Conservation (phyloP, 768 basidiomycete genomes). For the Naganishia kalamii region DNA sequence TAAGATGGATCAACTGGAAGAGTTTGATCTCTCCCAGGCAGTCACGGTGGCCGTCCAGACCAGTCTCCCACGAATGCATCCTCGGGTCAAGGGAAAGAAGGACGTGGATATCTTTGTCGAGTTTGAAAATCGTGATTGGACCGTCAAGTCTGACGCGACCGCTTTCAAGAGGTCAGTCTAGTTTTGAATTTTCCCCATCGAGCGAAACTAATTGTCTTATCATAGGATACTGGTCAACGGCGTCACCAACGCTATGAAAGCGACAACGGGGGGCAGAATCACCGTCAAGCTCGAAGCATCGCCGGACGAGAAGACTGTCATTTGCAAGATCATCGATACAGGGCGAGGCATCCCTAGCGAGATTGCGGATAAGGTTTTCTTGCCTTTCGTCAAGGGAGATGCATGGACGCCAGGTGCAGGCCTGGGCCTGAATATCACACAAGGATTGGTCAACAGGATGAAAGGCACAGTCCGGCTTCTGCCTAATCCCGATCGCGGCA, state of each 20-base stretch:
- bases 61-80: background rate
- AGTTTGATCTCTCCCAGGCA: background rate
- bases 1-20: background rate
- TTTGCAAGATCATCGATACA: constrained; percentile 24
- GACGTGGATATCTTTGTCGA: background rate
- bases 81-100: background rate
- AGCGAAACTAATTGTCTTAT: background rate
- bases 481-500: background rate
- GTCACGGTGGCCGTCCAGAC: background rate
- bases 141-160: background rate
- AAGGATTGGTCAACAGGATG: constrained; percentile 28
- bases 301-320: background rate
- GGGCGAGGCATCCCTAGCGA: constrained; percentile 29
- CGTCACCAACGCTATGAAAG: constrained; percentile 32
- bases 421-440: constrained; percentile 36
- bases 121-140: background rate
- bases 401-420: constrained; percentile 31
- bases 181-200: too few species aligned
- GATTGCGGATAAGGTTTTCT: constrained; percentile 25
- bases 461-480: constrained; percentile 29
- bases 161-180: constrained; percentile 4
- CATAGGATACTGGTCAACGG: constrained; percentile 34
- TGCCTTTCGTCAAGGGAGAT: constrained; percentile 37
- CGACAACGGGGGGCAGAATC: constrained; percentile 25
- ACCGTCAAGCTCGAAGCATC: constrained; percentile 16